A percentile compares a stretch with the other conserved stretches of the same genome.
phyloP scores from a whole-genome alignment of 2,329 filamentous ascomycete species.

The Pseudogymnoascus sp. region DNA sequence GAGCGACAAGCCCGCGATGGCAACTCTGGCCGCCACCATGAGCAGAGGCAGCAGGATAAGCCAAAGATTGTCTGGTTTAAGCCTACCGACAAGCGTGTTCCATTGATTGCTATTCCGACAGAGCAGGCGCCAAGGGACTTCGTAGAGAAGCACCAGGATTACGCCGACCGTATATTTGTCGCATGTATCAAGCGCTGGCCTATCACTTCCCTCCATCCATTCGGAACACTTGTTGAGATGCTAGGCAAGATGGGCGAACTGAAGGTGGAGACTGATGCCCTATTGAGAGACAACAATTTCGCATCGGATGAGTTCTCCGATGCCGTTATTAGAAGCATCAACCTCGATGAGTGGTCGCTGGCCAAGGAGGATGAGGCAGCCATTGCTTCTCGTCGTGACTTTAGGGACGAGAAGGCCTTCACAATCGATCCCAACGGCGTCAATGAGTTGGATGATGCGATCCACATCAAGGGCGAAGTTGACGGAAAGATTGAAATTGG shows the following conservation, averaged over 20 bases:
- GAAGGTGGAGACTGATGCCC: constrained; percentile 94
- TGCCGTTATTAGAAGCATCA: constrained; percentile 86
- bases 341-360: constrained; percentile 85
- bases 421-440: constrained; percentile 87
- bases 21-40: constrained; percentile 60
- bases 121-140: constrained; percentile 97
- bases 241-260: constrained; percentile 95
- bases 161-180: constrained; percentile 95
- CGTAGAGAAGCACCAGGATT: constrained; percentile 96
- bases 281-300: constrained; percentile 98
- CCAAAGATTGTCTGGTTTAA: constrained; percentile 99
- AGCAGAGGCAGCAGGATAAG: constrained; percentile 84
- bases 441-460: constrained; percentile 82
- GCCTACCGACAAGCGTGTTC: constrained; percentile 97
- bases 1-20: constrained; percentile 89
- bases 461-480: constrained; percentile 77
- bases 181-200: constrained; percentile 99
- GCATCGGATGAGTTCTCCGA: constrained; percentile 96
- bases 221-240: constrained; percentile 94
- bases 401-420: constrained; percentile 80
- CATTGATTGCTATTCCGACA: constrained; percentile 94
- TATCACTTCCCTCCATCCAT: constrained; percentile 97
- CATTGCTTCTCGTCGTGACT: constrained; percentile 73
- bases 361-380: constrained; percentile 72
- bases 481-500: constrained; percentile 90